These are phyloP conservation scores for Solanum microdontum DNA, from an alignment of 257 asterid genomes.

Conservation along the genomic window DNA sequence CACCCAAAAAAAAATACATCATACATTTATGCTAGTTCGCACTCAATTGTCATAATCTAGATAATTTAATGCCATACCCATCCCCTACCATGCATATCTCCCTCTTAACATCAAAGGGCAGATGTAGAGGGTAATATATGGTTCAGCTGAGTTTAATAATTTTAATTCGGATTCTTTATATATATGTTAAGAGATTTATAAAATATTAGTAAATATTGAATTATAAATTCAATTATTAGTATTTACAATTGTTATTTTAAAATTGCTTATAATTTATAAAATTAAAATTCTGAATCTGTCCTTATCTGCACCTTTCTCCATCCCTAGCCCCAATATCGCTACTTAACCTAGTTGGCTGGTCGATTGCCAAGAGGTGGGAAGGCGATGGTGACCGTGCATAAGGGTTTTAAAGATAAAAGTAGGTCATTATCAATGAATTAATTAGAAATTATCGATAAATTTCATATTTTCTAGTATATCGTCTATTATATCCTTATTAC, in stretches of 20 bases:
- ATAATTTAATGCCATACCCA: background rate
- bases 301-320: background rate
- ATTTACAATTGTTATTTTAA: background rate
- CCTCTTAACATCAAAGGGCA: background rate
- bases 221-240: background rate
- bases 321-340: background rate
- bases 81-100: background rate
- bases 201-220: background rate
- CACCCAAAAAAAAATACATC: background rate
- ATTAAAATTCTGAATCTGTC: background rate
- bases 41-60: background rate
- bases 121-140: background rate
- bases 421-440: background rate
- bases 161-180: background rate
- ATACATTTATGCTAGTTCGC: background rate
- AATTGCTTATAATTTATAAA: background rate
- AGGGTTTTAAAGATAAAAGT: background rate
- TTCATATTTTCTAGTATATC: background rate
- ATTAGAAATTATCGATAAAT: background rate
- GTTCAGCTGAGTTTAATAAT: background rate
- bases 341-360: background rate
- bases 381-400: background rate
- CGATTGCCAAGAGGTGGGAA: background rate
- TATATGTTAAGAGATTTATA: background rate
- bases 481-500: background rate